These are phyloP conservation scores for Xanthoconium separans DNA, from an alignment of 1,284 basidiomycete genomes.

Conservation along the genomic window DNA sequence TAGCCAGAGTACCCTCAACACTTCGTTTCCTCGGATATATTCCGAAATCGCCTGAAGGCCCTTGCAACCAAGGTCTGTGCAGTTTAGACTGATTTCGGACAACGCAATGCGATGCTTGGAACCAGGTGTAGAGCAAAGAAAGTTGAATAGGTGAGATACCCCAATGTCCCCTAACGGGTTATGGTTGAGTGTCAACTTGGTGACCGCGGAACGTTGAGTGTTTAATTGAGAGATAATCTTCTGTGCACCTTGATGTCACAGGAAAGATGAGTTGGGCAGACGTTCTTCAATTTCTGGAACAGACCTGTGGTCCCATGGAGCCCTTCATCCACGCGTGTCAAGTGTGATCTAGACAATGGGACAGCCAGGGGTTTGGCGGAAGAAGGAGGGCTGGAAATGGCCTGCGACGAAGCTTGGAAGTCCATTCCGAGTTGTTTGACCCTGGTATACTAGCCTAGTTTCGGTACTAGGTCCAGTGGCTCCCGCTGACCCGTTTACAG, in stretches of 20 bases:
- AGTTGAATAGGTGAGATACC: constrained; percentile 53
- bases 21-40: constrained; percentile 50
- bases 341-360: constrained; percentile 18
- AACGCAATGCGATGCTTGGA: constrained; percentile 42
- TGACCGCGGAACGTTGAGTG: constrained; percentile 40
- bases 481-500: background rate
- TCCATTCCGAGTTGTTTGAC: constrained; percentile 15
- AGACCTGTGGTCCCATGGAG: constrained; percentile 22
- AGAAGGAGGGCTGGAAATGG: background rate
- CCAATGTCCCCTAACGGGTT: constrained; percentile 62
- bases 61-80: constrained; percentile 52
- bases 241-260: constrained; percentile 37
- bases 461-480: background rate
- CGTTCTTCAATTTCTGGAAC: background rate
- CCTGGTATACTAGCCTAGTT: background rate
- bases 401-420: background rate
- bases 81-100: constrained; percentile 55
- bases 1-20: constrained; percentile 49
- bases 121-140: constrained; percentile 49
- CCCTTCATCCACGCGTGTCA: constrained; percentile 20
- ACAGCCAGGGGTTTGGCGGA: constrained; percentile 6
- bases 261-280: background rate
- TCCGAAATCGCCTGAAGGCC: constrained; percentile 52
- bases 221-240: constrained; percentile 47
- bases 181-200: constrained; percentile 54